These are phyloP conservation scores for Trifolium pratense DNA, from an alignment of 306 rosid genomes.

Conservation along the genomic window DNA sequence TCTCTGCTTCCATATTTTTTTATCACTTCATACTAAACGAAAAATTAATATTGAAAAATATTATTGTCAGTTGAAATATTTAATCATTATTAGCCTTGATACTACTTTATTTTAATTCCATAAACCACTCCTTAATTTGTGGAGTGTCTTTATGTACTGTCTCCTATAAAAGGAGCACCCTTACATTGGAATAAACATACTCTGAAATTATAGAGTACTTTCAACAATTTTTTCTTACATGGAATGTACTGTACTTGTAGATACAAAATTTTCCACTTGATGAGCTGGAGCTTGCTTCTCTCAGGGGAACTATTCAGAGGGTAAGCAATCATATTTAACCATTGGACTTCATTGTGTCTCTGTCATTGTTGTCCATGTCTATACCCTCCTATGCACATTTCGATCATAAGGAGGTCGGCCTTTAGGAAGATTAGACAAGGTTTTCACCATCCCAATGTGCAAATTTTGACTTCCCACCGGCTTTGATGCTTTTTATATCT, in stretches of 20 bases:
- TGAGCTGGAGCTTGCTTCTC: constrained; percentile 90
- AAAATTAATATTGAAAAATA: constrained; percentile 5
- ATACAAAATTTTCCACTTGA: constrained; percentile 82
- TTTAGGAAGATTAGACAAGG: constrained; percentile 5
- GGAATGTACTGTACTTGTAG: constrained; percentile 50
- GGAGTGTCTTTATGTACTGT: no score
- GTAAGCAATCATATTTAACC: constrained; percentile 52
- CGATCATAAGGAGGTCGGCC: constrained; percentile 29
- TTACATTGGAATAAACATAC: no score
- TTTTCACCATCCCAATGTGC: constrained; percentile 8
- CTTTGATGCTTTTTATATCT: constrained; percentile 4
- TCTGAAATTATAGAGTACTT: no score
- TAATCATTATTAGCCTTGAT: no score
- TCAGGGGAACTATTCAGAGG: constrained; percentile 87
- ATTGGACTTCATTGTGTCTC: constrained; percentile 32
- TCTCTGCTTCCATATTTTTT: constrained; percentile 35
- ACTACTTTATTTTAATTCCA: no score
- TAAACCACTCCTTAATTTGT: no score
- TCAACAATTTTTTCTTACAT: constrained; percentile 13
- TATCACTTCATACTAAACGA: constrained; percentile 1
- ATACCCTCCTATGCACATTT: constrained; percentile 21
- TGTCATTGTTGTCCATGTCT: constrained; percentile 9
- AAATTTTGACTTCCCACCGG: not conserved
- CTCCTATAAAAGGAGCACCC: no score
- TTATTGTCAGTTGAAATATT: no score